Percentiles rank a stretch among this genome's conserved stretches.
Conservation (phyloP, 2,329 filamentous ascomycete species). For the Aspergillus sclerotialis region DNA sequence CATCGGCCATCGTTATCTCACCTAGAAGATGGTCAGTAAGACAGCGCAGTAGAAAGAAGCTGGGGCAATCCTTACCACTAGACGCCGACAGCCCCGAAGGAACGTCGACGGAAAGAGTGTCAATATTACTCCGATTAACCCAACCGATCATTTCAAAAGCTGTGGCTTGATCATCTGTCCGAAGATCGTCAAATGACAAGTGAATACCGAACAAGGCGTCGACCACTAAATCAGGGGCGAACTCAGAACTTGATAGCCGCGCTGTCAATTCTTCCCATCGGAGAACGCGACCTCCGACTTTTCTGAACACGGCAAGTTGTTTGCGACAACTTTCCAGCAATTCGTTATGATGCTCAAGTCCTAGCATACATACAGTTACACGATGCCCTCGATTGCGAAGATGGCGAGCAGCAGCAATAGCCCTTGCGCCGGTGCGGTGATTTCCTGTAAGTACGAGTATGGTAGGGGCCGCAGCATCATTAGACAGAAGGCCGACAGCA, state of each 20-base stretch:
- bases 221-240: conserved; percentile 71
- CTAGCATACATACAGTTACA: conserved; percentile 75
- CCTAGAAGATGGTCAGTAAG: conserved; percentile 29
- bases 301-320: conserved; percentile 77
- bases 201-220: conserved; percentile 85
- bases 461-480: conserved; percentile 46
- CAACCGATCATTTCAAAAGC: conserved; percentile 88
- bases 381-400: conserved; percentile 75
- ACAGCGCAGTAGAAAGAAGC: not conserved
- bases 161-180: conserved; percentile 72
- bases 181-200: conserved; percentile 79
- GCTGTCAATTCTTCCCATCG: conserved; percentile 53
- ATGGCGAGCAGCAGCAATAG: conserved; percentile 78
- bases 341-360: conserved; percentile 74
- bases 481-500: conserved; percentile 64
- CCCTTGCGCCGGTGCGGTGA: conserved; percentile 78
- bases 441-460: conserved; percentile 88
- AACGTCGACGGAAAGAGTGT: conserved; percentile 80
- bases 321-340: conserved; percentile 72
- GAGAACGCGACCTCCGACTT: conserved; percentile 69
- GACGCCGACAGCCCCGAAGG: conserved; percentile 82
- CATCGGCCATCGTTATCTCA: conserved; percentile 57
- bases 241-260: conserved; percentile 46
- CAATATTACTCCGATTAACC: conserved; percentile 80
- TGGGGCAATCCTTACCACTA: conserved; percentile 55